Evolutionary conservation across 2,329 filamentous ascomycete species (phyloP).

Genomic region (Botrytis fragariae): DNA sequence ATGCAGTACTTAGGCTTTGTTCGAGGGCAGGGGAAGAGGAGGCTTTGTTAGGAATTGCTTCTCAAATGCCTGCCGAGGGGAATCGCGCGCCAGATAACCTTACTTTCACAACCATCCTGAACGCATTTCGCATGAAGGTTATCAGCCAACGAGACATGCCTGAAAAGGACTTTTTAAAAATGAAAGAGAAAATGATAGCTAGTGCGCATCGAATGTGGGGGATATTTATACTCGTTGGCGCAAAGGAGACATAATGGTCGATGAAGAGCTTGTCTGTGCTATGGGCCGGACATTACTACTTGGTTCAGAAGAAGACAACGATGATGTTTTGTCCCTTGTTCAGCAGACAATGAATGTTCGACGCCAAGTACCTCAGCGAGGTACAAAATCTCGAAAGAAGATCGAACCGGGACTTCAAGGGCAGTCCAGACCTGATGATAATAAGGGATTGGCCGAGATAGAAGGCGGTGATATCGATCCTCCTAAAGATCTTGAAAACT

Average conservation of each 20-base stretch:
- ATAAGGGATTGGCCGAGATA: neutral
- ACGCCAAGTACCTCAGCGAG: conserved; percentile 41
- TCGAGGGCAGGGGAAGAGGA: conserved; percentile 73
- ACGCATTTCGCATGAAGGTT: conserved; percentile 61
- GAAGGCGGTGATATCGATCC: neutral
- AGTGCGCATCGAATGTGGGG: conserved; percentile 75
- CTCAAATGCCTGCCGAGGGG: conserved; percentile 65
- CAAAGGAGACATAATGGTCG: conserved; percentile 65
- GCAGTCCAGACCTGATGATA: neutral
- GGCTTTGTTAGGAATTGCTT: conserved; percentile 71
- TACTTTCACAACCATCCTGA: conserved; percentile 82
- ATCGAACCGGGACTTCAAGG: conserved; percentile 18
- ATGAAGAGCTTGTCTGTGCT: conserved; percentile 73
- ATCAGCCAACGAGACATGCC: conserved; percentile 32
- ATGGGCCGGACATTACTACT: conserved; percentile 79
- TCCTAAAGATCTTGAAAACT: neutral
- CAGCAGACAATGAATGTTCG: conserved; percentile 79
- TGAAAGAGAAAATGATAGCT: conserved; percentile 49
- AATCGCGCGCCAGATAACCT: conserved; percentile 61
- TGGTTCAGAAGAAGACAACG: conserved; percentile 61
- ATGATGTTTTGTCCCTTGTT: conserved; percentile 72
- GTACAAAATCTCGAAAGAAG: conserved; percentile 2
- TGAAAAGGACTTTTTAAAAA: conserved; percentile 36
- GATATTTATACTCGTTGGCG: conserved; percentile 78
- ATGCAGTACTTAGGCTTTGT: conserved; percentile 83